phyloP scores from a whole-genome alignment of 495 filamentous ascomycete genomes.

The Tetracladium marchalianum region DNA sequence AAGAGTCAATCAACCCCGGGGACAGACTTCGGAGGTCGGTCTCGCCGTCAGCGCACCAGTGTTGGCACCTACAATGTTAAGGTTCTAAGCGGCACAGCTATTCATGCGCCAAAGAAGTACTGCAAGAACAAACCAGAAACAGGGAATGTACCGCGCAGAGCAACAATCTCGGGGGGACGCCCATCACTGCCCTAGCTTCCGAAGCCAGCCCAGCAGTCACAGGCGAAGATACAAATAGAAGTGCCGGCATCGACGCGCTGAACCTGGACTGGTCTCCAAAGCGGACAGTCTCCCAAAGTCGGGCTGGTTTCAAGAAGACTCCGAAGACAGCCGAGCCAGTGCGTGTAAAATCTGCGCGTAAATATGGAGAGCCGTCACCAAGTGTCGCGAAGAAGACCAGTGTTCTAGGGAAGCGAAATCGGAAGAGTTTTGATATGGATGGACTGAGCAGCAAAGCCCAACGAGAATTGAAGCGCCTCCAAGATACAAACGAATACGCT shows the following conservation, averaged over 20 bases:
- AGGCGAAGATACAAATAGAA: conserved; percentile 5
- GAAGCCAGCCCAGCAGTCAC: conserved; percentile 5
- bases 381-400: conserved; percentile 34
- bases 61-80: conserved; percentile 45
- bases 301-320: conserved; percentile 9
- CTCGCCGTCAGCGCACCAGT: conserved; percentile 34
- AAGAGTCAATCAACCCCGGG: neutral
- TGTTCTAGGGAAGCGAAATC: conserved; percentile 32
- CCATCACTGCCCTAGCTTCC: conserved; percentile 5
- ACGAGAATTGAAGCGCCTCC: conserved; percentile 33
- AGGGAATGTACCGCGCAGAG: conserved; percentile 21
- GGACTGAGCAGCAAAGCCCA: conserved; percentile 15
- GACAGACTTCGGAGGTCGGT: conserved; percentile 19
- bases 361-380: conserved; percentile 34
- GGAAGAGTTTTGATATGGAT: conserved; percentile 31
- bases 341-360: conserved; percentile 29
- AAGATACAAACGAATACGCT: conserved; percentile 44
- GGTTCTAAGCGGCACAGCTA: conserved; percentile 35
- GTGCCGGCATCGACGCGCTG: conserved; percentile 14
- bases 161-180: conserved; percentile 31
- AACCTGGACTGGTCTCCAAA: conserved; percentile 15
- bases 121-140: conserved; percentile 7
- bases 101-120: conserved; percentile 26
- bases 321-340: conserved; percentile 3
- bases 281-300: conserved; percentile 10